Evolutionary conservation across 129 eudicot species (phyloP).

Genomic region (Ambrosia artemisiifolia): DNA sequence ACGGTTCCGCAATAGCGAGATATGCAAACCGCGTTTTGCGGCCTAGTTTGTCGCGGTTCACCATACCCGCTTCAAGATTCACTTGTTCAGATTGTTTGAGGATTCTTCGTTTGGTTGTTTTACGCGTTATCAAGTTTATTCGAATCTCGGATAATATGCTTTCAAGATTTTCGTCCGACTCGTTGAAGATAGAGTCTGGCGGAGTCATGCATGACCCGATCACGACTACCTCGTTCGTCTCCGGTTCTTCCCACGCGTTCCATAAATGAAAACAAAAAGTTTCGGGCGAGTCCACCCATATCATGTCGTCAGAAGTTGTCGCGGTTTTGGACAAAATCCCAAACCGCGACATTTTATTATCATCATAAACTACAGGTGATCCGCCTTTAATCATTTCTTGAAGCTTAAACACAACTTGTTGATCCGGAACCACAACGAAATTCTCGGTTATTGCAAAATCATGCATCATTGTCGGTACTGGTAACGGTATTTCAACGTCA

Average conservation of each 20-base stretch:
- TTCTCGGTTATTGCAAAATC: constrained; percentile 60
- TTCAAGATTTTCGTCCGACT: constrained; percentile 39
- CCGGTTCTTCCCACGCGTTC: constrained; percentile 66
- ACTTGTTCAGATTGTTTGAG: constrained; percentile 34
- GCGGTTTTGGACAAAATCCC: constrained; percentile 47
- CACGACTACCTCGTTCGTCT: constrained; percentile 44
- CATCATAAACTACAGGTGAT: constrained; percentile 53
- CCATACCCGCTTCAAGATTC: constrained; percentile 67
- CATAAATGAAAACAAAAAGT: constrained; percentile 55
- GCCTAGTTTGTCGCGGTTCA: constrained; percentile 43
- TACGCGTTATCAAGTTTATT: constrained; percentile 43
- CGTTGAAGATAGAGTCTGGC: constrained; percentile 59
- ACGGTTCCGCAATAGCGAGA: constrained; percentile 63
- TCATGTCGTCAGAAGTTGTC: constrained; percentile 29
- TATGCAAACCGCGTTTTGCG: constrained; percentile 49
- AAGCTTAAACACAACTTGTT: constrained; percentile 54
- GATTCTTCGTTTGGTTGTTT: constrained; percentile 33
- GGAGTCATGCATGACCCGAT: constrained; percentile 72
- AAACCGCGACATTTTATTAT: constrained; percentile 41
- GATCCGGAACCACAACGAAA: constrained; percentile 53
- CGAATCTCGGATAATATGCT: constrained; percentile 49
- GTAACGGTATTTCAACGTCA: constrained; percentile 47
- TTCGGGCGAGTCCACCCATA: constrained; percentile 55
- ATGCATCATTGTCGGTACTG: constrained; percentile 60
- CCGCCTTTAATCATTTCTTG: constrained; percentile 55